These are phyloP conservation scores for Calonectria naviculata DNA, from an alignment of 2,329 filamentous ascomycete species.

Conservation along the genomic window DNA sequence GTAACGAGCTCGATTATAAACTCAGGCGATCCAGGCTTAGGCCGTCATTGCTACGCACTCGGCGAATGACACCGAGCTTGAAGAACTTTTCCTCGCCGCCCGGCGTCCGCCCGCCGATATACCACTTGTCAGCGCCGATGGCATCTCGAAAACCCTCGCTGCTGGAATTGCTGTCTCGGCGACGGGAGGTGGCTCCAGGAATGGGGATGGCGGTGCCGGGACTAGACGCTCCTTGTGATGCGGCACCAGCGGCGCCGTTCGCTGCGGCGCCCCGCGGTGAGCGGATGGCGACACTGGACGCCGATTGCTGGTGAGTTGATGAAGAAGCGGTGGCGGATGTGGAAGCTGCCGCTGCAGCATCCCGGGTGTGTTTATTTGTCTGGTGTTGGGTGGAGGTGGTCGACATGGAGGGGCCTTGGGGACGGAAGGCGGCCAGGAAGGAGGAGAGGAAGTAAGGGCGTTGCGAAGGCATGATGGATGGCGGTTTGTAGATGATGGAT, in stretches of 20 bases:
- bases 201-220: slow-evolving; percentile 53
- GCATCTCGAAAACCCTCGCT: slow-evolving; percentile 82
- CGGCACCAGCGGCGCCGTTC: slow-evolving; percentile 22
- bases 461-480: slow-evolving; percentile 59
- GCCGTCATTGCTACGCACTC: slow-evolving; percentile 79
- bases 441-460: slow-evolving; percentile 67
- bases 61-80: slow-evolving; percentile 80
- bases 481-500: background rate
- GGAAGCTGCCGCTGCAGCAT: slow-evolving; percentile 40
- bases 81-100: slow-evolving; percentile 85
- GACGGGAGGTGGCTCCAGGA: slow-evolving; percentile 49
- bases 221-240: slow-evolving; percentile 19
- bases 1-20: slow-evolving; percentile 67
- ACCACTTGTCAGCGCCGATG: slow-evolving; percentile 81
- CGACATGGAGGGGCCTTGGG: slow-evolving; percentile 51
- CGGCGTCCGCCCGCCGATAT: slow-evolving; percentile 81
- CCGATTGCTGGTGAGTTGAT: slow-evolving; percentile 39
- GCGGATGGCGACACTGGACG: slow-evolving; percentile 44
- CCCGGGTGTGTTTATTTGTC: slow-evolving; percentile 51
- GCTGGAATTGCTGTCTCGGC: slow-evolving; percentile 80
- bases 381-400: slow-evolving; percentile 46
- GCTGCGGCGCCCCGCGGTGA: slow-evolving; percentile 38
- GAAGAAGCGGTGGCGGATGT: slow-evolving; percentile 32
- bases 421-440: slow-evolving; percentile 66
- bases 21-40: slow-evolving; percentile 81